These are phyloP conservation scores for Neophaeococcomyces aloes DNA, from an alignment of 2,329 filamentous ascomycete genomes.

Conservation along the genomic window DNA sequence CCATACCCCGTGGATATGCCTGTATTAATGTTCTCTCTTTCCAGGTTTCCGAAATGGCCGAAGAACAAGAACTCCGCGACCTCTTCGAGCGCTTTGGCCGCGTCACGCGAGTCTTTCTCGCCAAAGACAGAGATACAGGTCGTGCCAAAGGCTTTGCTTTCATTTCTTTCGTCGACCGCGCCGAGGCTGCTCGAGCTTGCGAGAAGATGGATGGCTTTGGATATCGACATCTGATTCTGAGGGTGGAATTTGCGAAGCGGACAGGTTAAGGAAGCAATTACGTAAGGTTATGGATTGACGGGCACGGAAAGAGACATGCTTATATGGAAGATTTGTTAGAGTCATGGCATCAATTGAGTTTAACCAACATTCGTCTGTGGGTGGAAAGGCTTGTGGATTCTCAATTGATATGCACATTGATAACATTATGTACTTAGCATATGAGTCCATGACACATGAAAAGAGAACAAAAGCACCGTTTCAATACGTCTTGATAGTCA, in stretches of 20 bases:
- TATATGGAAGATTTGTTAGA: too few relatives aligned
- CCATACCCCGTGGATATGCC: conserved; percentile 22
- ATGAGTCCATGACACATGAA: too few relatives aligned
- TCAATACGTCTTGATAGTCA: too few relatives aligned
- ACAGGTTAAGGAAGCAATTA: background rate
- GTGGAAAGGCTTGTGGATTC: too few relatives aligned
- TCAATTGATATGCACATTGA: too few relatives aligned
- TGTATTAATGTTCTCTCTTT: conserved; percentile 12
- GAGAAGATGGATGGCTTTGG: conserved; percentile 91
- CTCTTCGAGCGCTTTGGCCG: conserved; percentile 97
- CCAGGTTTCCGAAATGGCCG: conserved; percentile 90
- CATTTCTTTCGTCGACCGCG: conserved; percentile 86
- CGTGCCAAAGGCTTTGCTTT: conserved; percentile 98
- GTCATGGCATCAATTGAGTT: too few relatives aligned
- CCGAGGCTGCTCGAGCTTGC: conserved; percentile 83
- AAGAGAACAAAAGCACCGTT: too few relatives aligned
- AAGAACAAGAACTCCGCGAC: conserved; percentile 88
- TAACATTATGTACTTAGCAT: too few relatives aligned
- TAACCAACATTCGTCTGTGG: too few relatives aligned
- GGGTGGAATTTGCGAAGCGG: conserved; percentile 44
- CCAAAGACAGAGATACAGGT: conserved; percentile 93
- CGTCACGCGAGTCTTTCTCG: conserved; percentile 93
- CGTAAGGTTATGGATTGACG: background rate
- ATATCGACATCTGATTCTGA: conserved; percentile 43
- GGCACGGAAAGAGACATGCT: background rate